Conservation (phyloP, 2,329 filamentous ascomycete species). For the Trichoderma asperellum region DNA sequence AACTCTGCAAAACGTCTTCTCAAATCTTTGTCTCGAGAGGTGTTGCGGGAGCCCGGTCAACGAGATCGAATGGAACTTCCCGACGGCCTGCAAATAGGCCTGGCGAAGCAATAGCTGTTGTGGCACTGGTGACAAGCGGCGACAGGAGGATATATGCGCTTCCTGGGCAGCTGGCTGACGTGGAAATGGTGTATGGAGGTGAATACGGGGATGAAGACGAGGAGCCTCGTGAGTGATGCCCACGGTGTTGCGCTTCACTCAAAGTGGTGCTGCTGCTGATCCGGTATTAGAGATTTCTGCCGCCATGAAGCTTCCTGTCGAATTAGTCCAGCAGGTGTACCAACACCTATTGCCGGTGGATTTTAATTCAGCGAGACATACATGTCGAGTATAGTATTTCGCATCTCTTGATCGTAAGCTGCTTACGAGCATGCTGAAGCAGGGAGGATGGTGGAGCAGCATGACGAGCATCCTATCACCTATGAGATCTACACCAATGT, state of each 20-base stretch:
- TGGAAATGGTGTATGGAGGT: conserved; percentile 27
- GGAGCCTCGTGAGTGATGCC: neutral
- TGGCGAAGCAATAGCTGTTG: conserved; percentile 30
- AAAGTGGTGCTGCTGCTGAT: neutral
- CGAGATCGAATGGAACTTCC: conserved; percentile 26
- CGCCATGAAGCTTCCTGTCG: conserved; percentile 40
- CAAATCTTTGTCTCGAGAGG: conserved; percentile 38
- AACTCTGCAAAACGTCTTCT: conserved; percentile 35
- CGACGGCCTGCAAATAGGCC: conserved; percentile 20
- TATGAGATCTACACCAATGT: conserved; percentile 30
- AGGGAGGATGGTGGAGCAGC: conserved; percentile 58
- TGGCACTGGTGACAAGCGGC: conserved; percentile 31
- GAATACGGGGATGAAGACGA: conserved; percentile 14
- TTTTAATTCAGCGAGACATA: conserved; percentile 64
- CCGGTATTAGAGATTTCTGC: conserved; percentile 26
- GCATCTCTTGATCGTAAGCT: conserved; percentile 57
- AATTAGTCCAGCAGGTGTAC: conserved; percentile 46
- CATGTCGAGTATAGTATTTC: conserved; percentile 63
- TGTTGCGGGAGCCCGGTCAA: conserved; percentile 33
- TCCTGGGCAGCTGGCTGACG: conserved; percentile 28
- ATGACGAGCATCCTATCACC: conserved; percentile 37
- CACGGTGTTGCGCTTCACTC: neutral
- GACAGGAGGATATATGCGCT: conserved; percentile 28
- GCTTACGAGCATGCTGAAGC: conserved; percentile 56
- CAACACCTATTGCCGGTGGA: conserved; percentile 41